Conservation (phyloP, 768 basidiomycete genomes). For the Neoboletus magnificus region DNA sequence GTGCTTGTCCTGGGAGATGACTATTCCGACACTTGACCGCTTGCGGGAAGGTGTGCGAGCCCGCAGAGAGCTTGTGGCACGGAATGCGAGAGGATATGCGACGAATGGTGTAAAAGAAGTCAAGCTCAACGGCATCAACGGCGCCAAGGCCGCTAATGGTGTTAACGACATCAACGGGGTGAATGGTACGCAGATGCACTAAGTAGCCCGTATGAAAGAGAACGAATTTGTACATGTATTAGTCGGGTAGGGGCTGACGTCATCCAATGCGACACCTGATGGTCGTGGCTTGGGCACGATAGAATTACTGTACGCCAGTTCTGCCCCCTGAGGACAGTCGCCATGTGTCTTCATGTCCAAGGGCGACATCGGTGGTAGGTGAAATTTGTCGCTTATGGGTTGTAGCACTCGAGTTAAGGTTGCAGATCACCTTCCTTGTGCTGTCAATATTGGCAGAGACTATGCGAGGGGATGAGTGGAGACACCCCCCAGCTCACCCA, state of each 20-base stretch:
- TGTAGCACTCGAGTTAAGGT: neutral
- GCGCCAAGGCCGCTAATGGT: constrained; percentile 13
- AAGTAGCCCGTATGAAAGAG: neutral
- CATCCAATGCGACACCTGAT: neutral
- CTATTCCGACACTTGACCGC: constrained; percentile 75
- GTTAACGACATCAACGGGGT: constrained; percentile 16
- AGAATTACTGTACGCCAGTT: neutral
- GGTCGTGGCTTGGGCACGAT: neutral
- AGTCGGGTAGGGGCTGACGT: too few species aligned
- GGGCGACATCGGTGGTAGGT: constrained; percentile 7
- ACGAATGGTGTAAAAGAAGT: constrained; percentile 6
- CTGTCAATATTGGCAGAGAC: constrained; percentile 16
- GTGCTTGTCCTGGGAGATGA: constrained; percentile 88
- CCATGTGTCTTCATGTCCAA: neutral
- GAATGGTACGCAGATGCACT: constrained; percentile 15
- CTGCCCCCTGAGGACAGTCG: neutral
- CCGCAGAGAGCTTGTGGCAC: constrained; percentile 53
- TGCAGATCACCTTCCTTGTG: constrained; percentile 14
- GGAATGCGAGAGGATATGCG: constrained; percentile 17
- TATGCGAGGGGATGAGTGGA: neutral
- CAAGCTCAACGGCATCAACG: constrained; percentile 13
- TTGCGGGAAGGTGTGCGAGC: constrained; percentile 86
- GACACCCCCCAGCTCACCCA: neutral
- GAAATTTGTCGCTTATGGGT: neutral
- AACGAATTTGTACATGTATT: neutral